Percentiles rank a stretch among this genome's conserved stretches.
Evolutionary conservation across 1,139 yeast species (phyloP).

Genomic region (Hyphopichia fennica): DNA sequence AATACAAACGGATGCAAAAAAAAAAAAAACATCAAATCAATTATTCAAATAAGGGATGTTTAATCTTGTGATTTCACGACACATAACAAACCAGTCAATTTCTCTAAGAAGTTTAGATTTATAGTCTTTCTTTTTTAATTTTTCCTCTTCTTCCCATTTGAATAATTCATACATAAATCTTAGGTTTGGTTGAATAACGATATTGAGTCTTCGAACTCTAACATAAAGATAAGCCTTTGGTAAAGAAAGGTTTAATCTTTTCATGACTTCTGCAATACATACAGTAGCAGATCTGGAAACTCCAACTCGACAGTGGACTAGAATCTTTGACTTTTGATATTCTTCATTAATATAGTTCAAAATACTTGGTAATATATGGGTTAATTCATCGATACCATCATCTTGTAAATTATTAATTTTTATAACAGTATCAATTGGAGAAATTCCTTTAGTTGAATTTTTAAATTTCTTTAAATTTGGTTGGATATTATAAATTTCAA

Average conservation of each 20-base stretch:
- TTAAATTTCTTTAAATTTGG: constrained; percentile 13
- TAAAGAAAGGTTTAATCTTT: constrained; percentile 33
- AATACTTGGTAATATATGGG: constrained; percentile 35
- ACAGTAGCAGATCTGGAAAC: constrained; percentile 52
- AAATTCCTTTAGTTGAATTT: background rate
- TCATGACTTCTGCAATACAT: constrained; percentile 50
- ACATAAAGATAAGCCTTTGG: constrained; percentile 48
- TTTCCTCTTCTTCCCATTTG: constrained; percentile 47
- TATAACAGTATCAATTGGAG: constrained; percentile 34
- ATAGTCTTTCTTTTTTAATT: constrained; percentile 11
- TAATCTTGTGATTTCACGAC: constrained; percentile 78
- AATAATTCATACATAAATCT: constrained; percentile 50
- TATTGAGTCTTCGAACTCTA: constrained; percentile 46
- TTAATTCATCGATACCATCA: constrained; percentile 48
- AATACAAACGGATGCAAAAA: background rate
- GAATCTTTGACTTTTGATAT: constrained; percentile 28
- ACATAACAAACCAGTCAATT: constrained; percentile 88
- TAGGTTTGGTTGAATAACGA: constrained; percentile 50
- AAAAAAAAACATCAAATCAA: background rate
- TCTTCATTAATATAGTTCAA: constrained; percentile 36
- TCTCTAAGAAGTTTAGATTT: constrained; percentile 44
- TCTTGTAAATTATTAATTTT: constrained; percentile 48
- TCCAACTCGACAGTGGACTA: constrained; percentile 53
- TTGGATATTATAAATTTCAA: constrained; percentile 30
- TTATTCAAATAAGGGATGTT: constrained; percentile 57